Base-by-base conservation (phyloP, 2,329 filamentous ascomycete genomes). In the Ophiostoma angusticollis region DNA sequence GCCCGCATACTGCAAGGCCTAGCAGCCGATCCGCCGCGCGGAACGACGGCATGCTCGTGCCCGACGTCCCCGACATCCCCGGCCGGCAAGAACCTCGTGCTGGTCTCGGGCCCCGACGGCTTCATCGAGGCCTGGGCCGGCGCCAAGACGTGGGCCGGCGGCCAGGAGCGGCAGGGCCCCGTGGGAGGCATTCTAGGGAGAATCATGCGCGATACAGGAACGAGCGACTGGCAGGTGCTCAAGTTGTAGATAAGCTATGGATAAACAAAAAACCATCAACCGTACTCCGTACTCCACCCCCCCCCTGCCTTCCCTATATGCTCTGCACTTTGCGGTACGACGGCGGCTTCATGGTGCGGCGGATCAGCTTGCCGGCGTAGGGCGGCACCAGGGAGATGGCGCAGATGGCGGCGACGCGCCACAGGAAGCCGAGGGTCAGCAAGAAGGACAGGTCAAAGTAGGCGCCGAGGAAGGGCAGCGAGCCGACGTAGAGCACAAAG, bases 251-350 rank as follows among this genome's bases (percentile, higher is more conserved):
- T 4, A 14, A 29, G 16, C 3, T 8, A n/a, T 3, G 24, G 3
- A 9, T 5, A 13, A 27, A 28, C 12, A 28, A 27, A 9, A 27
- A n/a, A n/a, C n/a, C n/a, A n/a, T n/a, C n/a, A n/a, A n/a, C n/a
- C n/a, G n/a, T n/a, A n/a, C n/a, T n/a, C n/a, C n/a, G n/a, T n/a
- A n/a, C n/a, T n/a, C n/a, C n/a, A n/a, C n/a, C n/a, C n/a, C n/a
- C n/a, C 12, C 6, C 12, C 25, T 28, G 11, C 25, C 25, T 13
- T 13, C 25, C 21, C 61, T 60, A 80, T 44, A 77, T 72, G 31
- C 71, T 79, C 60, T 81, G 80, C 34, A 98, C 87, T 65, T 98
- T 98, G 53, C 91, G 72, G 63, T 95, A 96, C 54, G 83, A 93
- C 16, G 87, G 87, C 45, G 91, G 91, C 61, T 82, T 87, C 68